Evolutionary conservation across 2,329 filamentous ascomycete species (phyloP), one percentile per base, ranked within the genome.

Genomic region (Ceratocystis cacaofunesta): DNA sequence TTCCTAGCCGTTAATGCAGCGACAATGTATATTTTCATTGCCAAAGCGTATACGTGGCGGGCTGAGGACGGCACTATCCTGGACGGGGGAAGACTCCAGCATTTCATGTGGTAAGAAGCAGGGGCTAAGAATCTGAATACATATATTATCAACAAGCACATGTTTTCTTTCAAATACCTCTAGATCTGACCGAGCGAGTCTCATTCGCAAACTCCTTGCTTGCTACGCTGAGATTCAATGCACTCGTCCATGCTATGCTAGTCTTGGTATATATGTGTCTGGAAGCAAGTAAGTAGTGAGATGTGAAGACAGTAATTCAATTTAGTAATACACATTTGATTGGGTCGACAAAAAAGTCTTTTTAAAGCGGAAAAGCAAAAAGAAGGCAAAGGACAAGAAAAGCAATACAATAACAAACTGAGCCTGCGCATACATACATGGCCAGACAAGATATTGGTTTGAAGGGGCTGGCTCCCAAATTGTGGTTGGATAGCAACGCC

Each of bases 71-170:
- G 82, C 7, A 74, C 71, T 5, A 58, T 82, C 2, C 76, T 83
- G 41, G 82, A 85, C 58, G 76, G 72, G 0, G 85, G 84, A 2
- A 77, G 76, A 19, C 73, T 84, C 67, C 89, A 94, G 77, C 80
- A 89, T 64, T 95, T 95, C 73, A 89, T 95, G 84, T 95, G 88
- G 88, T 91, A 55, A 28, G 5, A 22, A 8, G 50, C n/a, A 55
- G 8, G 5, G 50, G 22, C 8, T 8, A 4, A 25, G 19, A 25
- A 25, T 4, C 22, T 55, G 28, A 30, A 30, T 30, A 30, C 28
- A 5, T 30, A 30, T 30, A 30, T 30, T 30, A 30, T 30, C 28
- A 30, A 30, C 28, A 30, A 30, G 28, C 28, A 6, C 28, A 30
- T 30, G 28, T 0, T 30, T 30, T 30, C 28, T 30, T 6, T 30